Percentiles rank a stretch among this genome's conserved stretches.
Evolutionary conservation across 2,329 filamentous ascomycete genomes (phyloP).

Genomic region (Botrytis galanthina): DNA sequence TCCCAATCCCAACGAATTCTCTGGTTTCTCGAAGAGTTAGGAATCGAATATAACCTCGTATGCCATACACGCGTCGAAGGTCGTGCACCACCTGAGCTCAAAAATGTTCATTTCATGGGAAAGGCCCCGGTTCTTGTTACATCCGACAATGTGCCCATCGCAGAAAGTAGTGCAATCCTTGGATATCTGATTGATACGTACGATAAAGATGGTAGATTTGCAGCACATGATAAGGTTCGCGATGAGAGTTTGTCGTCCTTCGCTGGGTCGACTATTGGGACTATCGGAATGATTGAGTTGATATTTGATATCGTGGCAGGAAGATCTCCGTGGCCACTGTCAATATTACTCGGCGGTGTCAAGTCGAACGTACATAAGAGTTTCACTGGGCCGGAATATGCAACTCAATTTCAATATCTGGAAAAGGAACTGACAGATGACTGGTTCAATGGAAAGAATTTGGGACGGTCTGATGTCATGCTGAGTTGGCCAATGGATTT

Average conservation of each 20-base stretch:
- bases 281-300: conserved; percentile 13
- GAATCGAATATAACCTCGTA: conserved; percentile 72
- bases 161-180: conserved; percentile 37
- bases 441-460: conserved; percentile 37
- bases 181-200: conserved; percentile 39
- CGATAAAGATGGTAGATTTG: conserved; percentile 36
- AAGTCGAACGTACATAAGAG: conserved; percentile 24
- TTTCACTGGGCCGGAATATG: conserved; percentile 30
- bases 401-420: conserved; percentile 29
- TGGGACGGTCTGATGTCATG: conserved; percentile 40
- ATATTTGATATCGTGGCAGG: conserved; percentile 12
- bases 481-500: conserved; percentile 40
- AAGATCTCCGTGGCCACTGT: conserved; percentile 33
- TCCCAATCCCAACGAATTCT: conserved; percentile 66
- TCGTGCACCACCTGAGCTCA: conserved; percentile 68
- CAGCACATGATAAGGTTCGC: conserved; percentile 33
- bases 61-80: conserved; percentile 49
- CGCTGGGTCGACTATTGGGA: conserved; percentile 11
- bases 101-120: conserved; percentile 73
- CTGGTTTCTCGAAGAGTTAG: conserved; percentile 68
- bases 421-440: conserved; percentile 32
- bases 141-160: conserved; percentile 31
- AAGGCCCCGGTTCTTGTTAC: conserved; percentile 71
- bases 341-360: conserved; percentile 26
- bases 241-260: conserved; percentile 35